Evolutionary conservation across 73 alveolate species (phyloP), one percentile per base, ranked within the genome.

Genomic region (Uronychia binucleata): DNA sequence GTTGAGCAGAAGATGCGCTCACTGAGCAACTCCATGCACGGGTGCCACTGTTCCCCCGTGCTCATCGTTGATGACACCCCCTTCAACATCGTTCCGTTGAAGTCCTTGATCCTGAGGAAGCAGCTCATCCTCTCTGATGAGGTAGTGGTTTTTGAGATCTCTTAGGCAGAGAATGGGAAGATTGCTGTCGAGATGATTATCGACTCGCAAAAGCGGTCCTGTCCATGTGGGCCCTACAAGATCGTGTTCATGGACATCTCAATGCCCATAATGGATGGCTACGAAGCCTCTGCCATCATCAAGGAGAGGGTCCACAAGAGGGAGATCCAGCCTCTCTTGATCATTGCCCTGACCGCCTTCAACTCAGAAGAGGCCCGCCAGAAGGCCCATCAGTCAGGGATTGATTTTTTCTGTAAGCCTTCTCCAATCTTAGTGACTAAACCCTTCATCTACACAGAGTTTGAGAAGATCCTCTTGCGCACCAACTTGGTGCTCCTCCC

Each of bases 241-340:
- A 5, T 85, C 13, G 77, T 85, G 27, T 85, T 85, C 58, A 85
- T 85, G 91, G 91, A 85, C 58, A 85, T 85, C 46, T 76, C 83
- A n/a, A 85, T 85, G 91, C 91, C 91, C 0, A 57, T 85, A 0
- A 28, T 85, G 77, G 82, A 85, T 77, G 91, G 91, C 1, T 85
- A 85, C 77, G 80, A 85, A 31, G 79, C 91, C 1, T 35, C 91
- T 25, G 82, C 34, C 1, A 11, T 30, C 28, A 85, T 85, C 8
- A 85, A 84, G 77, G 26, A 85, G 33, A 46, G 19, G 67, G 67
- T 46, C 19, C 5, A 46, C 19, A 19, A 46, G 19, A 46, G 19
- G n/a, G 67, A 46, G 67, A 46, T 46, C 19, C 5, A 46, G 19
- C 67, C 67, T 46, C n/a, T 46, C 5, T 46, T 46, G 5, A 46